A percentile compares a stretch with the other conserved stretches of the same genome.
phyloP scores from a whole-genome alignment of 2,329 filamentous ascomycete species.

The Trichoderma hamatum region DNA sequence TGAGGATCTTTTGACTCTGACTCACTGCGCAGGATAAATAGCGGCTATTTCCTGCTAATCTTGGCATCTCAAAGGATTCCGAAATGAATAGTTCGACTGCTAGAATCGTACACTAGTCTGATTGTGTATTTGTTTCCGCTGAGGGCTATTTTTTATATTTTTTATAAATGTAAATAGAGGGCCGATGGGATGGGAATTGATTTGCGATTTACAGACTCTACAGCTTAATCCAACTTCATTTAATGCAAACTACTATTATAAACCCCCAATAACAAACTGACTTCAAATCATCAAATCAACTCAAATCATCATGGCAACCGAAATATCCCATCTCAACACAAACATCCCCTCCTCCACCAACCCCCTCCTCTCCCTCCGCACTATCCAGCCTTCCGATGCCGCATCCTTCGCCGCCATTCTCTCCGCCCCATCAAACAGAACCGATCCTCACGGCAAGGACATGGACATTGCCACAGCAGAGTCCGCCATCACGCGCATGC shows the following conservation, averaged over 20 bases:
- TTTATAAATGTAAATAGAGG: neutral
- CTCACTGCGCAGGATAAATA: neutral
- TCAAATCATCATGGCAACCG: slow-evolving; percentile 9
- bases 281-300: no score
- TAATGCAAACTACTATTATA: no score
- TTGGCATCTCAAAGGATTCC: neutral
- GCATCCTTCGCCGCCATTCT: slow-evolving; percentile 34
- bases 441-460: slow-evolving; percentile 29
- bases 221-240: no score
- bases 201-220: no score
- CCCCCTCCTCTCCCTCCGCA: slow-evolving; percentile 35
- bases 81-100: neutral
- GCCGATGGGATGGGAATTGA: no score
- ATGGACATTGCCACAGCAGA: slow-evolving; percentile 29
- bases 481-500: slow-evolving; percentile 31
- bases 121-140: neutral
- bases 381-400: slow-evolving; percentile 31
- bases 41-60: neutral
- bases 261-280: no score
- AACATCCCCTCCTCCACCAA: slow-evolving; percentile 32
- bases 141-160: no score
- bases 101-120: neutral
- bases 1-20: neutral
- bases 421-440: slow-evolving; percentile 25
- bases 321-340: slow-evolving; percentile 33